Percentiles rank a stretch among this genome's conserved stretches.
These are phyloP conservation scores for Lactarius vividus DNA, from an alignment of 768 basidiomycete genomes.

Conservation along the genomic window DNA sequence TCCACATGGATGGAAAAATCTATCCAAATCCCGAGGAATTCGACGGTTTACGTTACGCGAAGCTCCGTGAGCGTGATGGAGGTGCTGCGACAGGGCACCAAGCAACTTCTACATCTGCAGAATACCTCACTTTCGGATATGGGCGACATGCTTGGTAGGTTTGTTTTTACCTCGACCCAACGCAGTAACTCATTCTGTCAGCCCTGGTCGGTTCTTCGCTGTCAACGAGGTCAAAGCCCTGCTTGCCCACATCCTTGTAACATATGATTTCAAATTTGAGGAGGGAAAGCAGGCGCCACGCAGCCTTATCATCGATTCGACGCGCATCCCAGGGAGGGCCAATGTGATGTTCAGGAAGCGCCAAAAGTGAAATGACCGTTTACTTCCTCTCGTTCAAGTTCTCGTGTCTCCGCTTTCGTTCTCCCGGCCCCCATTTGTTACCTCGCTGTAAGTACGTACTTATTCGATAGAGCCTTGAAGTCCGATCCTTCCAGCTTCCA, in stretches of 20 bases:
- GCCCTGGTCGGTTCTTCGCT: constrained; percentile 33
- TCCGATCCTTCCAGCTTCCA: too few relatives aligned
- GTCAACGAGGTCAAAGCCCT: constrained; percentile 30
- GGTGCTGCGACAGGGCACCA: constrained; percentile 26
- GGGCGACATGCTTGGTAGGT: constrained; percentile 31
- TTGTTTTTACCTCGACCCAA: background rate
- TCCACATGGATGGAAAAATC: constrained; percentile 41
- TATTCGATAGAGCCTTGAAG: too few relatives aligned
- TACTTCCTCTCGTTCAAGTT: too few relatives aligned
- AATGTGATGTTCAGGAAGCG: constrained; percentile 31
- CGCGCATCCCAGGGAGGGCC: constrained; percentile 17
- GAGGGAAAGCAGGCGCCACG: constrained; percentile 20
- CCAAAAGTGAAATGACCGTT: background rate
- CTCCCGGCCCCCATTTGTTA: too few relatives aligned
- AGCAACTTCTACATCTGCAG: constrained; percentile 31
- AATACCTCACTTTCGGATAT: constrained; percentile 36
- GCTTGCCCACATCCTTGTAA: constrained; percentile 30
- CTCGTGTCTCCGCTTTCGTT: too few relatives aligned
- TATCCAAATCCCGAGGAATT: constrained; percentile 45
- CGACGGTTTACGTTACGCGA: constrained; percentile 42
- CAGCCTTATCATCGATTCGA: background rate
- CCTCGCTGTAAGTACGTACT: too few relatives aligned
- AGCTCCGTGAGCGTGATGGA: constrained; percentile 31
- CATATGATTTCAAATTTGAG: constrained; percentile 31
- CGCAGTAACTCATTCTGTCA: background rate